phyloP scores from a whole-genome alignment of 2,329 filamentous ascomycete species.

The Stachybotrys echinatus region DNA sequence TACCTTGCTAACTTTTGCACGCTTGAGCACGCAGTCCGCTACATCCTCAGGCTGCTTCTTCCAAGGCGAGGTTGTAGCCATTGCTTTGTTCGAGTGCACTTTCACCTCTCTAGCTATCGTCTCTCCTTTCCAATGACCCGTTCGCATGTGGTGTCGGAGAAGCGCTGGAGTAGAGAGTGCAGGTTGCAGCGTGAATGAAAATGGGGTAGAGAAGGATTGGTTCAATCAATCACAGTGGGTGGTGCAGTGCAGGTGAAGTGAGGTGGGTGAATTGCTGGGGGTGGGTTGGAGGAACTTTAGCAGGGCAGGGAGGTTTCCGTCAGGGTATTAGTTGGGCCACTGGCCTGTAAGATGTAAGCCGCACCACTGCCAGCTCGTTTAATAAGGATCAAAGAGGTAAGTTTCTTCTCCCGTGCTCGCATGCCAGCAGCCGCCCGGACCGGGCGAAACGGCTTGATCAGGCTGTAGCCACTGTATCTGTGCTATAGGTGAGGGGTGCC shows the following conservation, averaged over 20 bases:
- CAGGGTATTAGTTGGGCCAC: too few relatives aligned
- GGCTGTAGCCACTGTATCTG: background rate
- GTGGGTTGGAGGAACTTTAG: background rate
- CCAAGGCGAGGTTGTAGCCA: conserved; percentile 54
- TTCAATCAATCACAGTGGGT: too few relatives aligned
- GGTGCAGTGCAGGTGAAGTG: too few relatives aligned
- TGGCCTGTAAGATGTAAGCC: too few relatives aligned
- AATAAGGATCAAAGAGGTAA: background rate
- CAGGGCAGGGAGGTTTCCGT: background rate
- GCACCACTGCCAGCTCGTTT: background rate
- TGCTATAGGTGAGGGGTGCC: background rate
- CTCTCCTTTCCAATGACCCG: background rate
- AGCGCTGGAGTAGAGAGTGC: background rate
- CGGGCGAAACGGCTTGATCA: background rate
- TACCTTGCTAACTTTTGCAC: conserved; percentile 73
- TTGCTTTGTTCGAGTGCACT: background rate
- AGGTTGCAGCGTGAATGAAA: background rate
- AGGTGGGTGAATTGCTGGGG: background rate
- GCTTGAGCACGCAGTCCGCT: conserved; percentile 63
- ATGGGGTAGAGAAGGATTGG: background rate
- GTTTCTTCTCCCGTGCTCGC: too few relatives aligned
- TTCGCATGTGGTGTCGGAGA: background rate
- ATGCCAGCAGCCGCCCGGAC: too few relatives aligned
- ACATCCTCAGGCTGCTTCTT: conserved; percentile 60
- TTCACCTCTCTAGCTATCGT: background rate